Conservation (phyloP, 805 yeast genomes). For the Metschnikowia shivogae region DNA sequence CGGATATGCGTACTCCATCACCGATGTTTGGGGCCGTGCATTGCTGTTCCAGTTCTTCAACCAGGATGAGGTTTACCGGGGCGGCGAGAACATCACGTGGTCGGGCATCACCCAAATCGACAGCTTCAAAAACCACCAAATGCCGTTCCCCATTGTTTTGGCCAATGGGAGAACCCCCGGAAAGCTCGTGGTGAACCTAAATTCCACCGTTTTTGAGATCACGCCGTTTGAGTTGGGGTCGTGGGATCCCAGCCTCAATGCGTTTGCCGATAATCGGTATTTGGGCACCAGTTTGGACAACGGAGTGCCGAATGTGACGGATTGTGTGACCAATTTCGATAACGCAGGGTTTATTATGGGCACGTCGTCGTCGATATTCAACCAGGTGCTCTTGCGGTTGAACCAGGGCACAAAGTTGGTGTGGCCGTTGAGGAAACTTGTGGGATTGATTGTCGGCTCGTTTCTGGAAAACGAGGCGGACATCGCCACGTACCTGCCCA, state of each 20-base stretch:
- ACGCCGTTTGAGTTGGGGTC: slow-evolving; percentile 39
- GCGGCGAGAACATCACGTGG: slow-evolving; percentile 22
- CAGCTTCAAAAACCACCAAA: slow-evolving; percentile 31
- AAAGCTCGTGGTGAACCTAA: slow-evolving; percentile 48
- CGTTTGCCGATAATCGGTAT: slow-evolving; percentile 29
- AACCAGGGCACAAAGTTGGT: slow-evolving; percentile 33
- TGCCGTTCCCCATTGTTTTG: slow-evolving; percentile 70
- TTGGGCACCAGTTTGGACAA: slow-evolving; percentile 26
- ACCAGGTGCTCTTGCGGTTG: slow-evolving; percentile 55
- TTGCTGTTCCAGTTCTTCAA: slow-evolving; percentile 15
- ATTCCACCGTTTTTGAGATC: slow-evolving; percentile 57
- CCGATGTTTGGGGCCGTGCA: slow-evolving; percentile 20
- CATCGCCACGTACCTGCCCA: slow-evolving; percentile 67
- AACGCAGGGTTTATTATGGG: slow-evolving; percentile 73
- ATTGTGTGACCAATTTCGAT: slow-evolving; percentile 30
- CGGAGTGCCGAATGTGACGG: slow-evolving; percentile 16
- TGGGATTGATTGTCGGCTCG: slow-evolving; percentile 21
- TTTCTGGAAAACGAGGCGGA: slow-evolving; percentile 54
- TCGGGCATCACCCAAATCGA: slow-evolving; percentile 21
- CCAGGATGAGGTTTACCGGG: slow-evolving; percentile 9
- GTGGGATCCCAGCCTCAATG: slow-evolving; percentile 37
- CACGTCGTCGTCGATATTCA: slow-evolving; percentile 78
- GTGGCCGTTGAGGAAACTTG: slow-evolving; percentile 19
- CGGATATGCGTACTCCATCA: slow-evolving; percentile 14
- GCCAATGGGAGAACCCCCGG: slow-evolving; percentile 65